Base-by-base conservation (phyloP, 139 green algal species). In the Chlorella sp. region DNA sequence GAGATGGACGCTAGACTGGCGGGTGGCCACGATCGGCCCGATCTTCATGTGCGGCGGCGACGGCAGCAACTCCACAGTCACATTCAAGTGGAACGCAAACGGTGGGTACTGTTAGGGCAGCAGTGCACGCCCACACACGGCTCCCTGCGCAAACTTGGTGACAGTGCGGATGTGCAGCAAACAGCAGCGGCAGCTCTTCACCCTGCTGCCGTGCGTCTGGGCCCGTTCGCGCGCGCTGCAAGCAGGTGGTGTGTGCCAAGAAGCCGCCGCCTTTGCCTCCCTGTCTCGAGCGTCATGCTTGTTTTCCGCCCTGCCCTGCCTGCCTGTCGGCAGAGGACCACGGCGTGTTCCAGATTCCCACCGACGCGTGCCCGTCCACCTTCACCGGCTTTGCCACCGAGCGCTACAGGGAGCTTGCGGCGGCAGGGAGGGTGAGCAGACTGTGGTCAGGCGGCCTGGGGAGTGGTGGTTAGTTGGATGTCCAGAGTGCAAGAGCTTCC, bases 281-380 rank as follows among this genome's bases (percentile, higher is more conserved):
- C 62, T 69, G 19, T 69, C 8, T 30, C 56, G 26, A 20, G 3
- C 30, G 56, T 20, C 26, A 20, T 20, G 9, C 22, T n/a, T 4
- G 56, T 9, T n/a, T 6, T 9, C 26, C 56, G 22, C 3, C 22
- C 56, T 65, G 56, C 20, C 62, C 60, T 68, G 60, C 69, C 69
- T 54, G 40, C 44, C 14, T 30, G 22, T 40, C 30, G 44, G 43
- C 65, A 76, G 77, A 56, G 8, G 36, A 58, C 30, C 79, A 86
- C 43, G 85, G 85, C 38, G 11, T 89, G 28, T 89, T 89, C 56
- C 85, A 89, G 34, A 86, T 89, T 9, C 79, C 79, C 43, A 82
- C 11, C 54, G 76, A 86, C 38, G 79, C 79, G 43, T 89, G 85
- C 68, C 85, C 85, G 38, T 62, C 65, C 13, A 83, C 82, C 60